Evolutionary conservation across 768 basidiomycete genomes (phyloP).

Genomic region (Phlebiopsis flavidoalba): DNA sequence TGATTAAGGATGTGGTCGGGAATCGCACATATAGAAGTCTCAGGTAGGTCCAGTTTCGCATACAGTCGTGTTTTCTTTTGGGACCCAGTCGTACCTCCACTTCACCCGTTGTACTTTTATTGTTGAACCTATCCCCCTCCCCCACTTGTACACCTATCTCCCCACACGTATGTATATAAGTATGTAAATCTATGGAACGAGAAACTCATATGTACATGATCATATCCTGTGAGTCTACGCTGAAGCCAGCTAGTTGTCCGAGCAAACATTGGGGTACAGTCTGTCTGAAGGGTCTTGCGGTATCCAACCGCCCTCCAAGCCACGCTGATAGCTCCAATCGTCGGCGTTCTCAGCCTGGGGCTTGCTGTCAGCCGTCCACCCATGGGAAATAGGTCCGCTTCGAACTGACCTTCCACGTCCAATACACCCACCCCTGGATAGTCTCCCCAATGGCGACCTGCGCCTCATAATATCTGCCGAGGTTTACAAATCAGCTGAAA

Average conservation of each 20-base stretch:
- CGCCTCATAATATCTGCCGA: conserved; percentile 66
- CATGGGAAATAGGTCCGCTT: too few species aligned
- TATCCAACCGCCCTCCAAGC: conserved; percentile 74
- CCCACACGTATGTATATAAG: conserved; percentile 6
- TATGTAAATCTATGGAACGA: not conserved
- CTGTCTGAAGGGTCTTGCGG: conserved; percentile 64
- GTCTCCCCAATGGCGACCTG: conserved; percentile 73
- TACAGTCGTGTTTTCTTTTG: not conserved
- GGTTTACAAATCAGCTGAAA: not conserved
- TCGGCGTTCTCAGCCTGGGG: conserved; percentile 58
- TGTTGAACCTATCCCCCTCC: not conserved
- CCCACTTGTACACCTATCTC: conserved; percentile 1
- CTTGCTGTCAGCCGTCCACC: not conserved
- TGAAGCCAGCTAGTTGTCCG: not conserved
- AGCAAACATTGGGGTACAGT: conserved; percentile 59
- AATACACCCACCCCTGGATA: conserved; percentile 68
- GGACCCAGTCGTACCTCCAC: not conserved
- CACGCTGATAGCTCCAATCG: conserved; percentile 74
- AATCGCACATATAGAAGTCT: not conserved
- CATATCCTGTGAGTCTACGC: not conserved
- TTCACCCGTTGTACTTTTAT: not conserved
- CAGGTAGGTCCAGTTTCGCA: not conserved
- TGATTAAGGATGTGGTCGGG: not conserved
- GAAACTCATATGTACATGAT: not conserved
- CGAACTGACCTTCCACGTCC: conserved; percentile 68